These are phyloP conservation scores for Patellaria atrata DNA, from an alignment of 495 filamentous ascomycete species.

Conservation along the genomic window DNA sequence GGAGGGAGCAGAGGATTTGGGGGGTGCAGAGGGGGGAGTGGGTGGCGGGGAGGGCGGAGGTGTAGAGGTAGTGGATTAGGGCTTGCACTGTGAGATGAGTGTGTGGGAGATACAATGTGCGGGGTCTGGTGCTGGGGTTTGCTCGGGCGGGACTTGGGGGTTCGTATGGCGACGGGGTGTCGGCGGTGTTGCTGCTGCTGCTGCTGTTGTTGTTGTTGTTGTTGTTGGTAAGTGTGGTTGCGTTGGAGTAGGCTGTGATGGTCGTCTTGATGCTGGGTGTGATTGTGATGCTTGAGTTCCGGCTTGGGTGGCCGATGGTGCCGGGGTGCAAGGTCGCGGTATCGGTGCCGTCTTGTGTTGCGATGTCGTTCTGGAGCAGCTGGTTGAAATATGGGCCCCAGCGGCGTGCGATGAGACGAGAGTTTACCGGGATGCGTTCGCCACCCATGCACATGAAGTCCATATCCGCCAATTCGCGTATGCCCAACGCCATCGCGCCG, in stretches of 20 bases:
- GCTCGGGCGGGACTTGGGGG: conserved; percentile 37
- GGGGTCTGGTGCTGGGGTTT: conserved; percentile 53
- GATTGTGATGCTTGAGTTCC: conserved; percentile 75
- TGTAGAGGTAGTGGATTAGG: conserved; percentile 85
- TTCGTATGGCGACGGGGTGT: conserved; percentile 25
- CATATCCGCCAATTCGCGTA: conserved; percentile 91
- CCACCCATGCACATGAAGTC: conserved; percentile 81
- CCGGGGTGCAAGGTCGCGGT: conserved; percentile 39
- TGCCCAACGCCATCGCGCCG: conserved; percentile 59
- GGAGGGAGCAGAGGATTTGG: conserved; percentile 85
- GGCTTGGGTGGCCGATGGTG: conserved; percentile 25
- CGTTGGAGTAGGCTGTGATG: conserved; percentile 32
- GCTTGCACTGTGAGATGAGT: conserved; percentile 76
- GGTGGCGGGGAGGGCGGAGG: conserved; percentile 64
- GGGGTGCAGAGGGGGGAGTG: conserved; percentile 74
- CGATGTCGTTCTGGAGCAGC: conserved; percentile 61
- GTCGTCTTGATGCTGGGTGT: conserved; percentile 55
- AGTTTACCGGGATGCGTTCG: conserved; percentile 87
- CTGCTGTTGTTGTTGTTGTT: conserved; percentile 15
- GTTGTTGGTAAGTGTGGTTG: conserved; percentile 18
- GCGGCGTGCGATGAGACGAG: conserved; percentile 64
- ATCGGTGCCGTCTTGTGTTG: conserved; percentile 39
- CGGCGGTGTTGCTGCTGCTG: conserved; percentile 10
- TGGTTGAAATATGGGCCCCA: conserved; percentile 96
- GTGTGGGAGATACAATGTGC: conserved; percentile 85